Percentiles rank a stretch among this genome's conserved stretches.
These are phyloP conservation scores for Cucurbita moschata DNA, from an alignment of 306 rosid genomes.

Conservation along the genomic window DNA sequence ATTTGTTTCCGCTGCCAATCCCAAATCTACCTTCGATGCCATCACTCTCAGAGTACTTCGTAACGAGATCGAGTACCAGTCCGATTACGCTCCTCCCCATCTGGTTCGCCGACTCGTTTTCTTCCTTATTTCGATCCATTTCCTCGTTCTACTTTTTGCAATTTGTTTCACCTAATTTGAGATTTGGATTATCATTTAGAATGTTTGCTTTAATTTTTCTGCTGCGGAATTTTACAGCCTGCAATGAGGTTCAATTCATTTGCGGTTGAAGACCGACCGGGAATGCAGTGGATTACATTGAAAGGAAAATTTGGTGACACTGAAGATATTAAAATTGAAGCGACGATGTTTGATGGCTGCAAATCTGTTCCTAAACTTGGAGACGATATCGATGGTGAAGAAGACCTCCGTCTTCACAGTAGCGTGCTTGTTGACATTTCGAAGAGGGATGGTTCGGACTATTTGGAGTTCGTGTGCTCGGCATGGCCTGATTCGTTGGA, in stretches of 20 bases:
- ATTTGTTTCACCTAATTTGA: background rate
- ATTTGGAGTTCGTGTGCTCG: slow-evolving; percentile 59
- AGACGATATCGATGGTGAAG: slow-evolving; percentile 39
- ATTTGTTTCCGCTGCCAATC: slow-evolving; percentile 13
- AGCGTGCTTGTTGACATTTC: slow-evolving; percentile 63
- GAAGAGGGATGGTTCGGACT: slow-evolving; percentile 28
- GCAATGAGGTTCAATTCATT: slow-evolving; percentile 40
- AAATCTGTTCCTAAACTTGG: slow-evolving; percentile 31
- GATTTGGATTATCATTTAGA: no score
- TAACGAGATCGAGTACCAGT: slow-evolving; percentile 44
- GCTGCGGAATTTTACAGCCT: slow-evolving; percentile 30
- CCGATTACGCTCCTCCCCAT: slow-evolving; percentile 46
- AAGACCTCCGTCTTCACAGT: slow-evolving; percentile 38
- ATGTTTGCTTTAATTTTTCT: background rate
- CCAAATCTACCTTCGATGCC: slow-evolving; percentile 53
- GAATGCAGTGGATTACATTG: slow-evolving; percentile 55
- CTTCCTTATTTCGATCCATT: background rate
- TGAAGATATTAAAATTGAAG: slow-evolving; percentile 61
- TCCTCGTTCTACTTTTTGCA: background rate
- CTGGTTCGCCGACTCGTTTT: slow-evolving; percentile 29
- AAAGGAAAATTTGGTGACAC: slow-evolving; percentile 36
- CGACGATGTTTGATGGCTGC: slow-evolving; percentile 71
- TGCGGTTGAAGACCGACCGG: slow-evolving; percentile 49
- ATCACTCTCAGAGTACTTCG: slow-evolving; percentile 54
- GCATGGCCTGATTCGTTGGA: slow-evolving; percentile 58